These are phyloP conservation scores for Tetrahymena elliotti DNA, from an alignment of 73 alveolate genomes.

Conservation along the genomic window DNA sequence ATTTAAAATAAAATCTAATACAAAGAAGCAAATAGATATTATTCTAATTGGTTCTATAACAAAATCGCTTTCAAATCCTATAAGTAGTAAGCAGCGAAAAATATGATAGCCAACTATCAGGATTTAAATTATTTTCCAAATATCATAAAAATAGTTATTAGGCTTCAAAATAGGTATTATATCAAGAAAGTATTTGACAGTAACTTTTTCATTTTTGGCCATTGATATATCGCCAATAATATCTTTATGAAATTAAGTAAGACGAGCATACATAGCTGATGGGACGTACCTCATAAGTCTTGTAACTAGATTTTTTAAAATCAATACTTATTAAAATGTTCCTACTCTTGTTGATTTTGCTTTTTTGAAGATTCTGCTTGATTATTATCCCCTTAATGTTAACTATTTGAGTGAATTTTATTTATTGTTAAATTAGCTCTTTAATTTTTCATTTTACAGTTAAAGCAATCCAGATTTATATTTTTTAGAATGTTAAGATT, in stretches of 20 bases:
- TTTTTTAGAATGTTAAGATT: not conserved
- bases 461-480: not conserved
- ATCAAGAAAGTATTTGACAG: not conserved
- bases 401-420: not conserved
- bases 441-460: not conserved
- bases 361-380: not conserved
- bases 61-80: not conserved
- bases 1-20: not conserved
- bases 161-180: not conserved
- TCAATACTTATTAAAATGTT: not conserved
- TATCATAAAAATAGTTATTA: not conserved
- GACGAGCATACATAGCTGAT: not conserved
- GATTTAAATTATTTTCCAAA: not conserved
- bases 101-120: not conserved
- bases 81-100: not conserved
- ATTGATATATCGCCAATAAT: not conserved
- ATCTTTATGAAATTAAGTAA: not conserved
- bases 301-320: not conserved
- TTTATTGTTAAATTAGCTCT: not conserved
- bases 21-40: not conserved
- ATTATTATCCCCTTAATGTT: not conserved
- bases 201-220: not conserved
- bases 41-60: not conserved
- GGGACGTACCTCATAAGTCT: not conserved
- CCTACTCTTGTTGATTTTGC: not conserved